Conservation (phyloP, 306 rosid genomes). For the Ceratonia siliqua region DNA sequence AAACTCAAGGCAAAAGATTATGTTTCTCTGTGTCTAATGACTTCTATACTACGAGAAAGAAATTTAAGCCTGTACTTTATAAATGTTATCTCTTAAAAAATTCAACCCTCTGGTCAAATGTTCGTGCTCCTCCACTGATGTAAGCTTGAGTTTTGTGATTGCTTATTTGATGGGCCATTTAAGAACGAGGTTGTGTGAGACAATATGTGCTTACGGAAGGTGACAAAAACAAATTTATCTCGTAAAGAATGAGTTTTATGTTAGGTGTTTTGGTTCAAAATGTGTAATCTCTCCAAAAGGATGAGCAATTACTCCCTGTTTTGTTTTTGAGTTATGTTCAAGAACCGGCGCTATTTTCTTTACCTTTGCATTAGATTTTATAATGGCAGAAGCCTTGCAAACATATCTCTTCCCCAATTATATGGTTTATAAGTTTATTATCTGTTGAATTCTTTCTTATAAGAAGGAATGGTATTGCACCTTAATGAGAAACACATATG, state of each 20-base stretch:
- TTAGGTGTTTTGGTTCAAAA: not conserved
- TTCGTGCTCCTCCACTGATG: not conserved
- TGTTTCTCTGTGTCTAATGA: not conserved
- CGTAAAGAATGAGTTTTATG: not conserved
- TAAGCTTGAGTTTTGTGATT: not conserved
- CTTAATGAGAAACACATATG: constrained; percentile 10
- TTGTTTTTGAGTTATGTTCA: not conserved
- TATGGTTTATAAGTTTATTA: constrained; percentile 12
- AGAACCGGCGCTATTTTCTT: not conserved
- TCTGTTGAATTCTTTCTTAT: not conserved
- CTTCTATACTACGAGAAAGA: not conserved
- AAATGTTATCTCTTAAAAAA: not conserved
- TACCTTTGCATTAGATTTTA: not conserved
- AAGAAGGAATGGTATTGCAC: constrained; percentile 12
- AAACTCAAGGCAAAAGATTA: not conserved
- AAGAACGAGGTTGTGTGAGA: not conserved
- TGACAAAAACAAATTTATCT: not conserved
- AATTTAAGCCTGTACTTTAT: constrained; percentile 5
- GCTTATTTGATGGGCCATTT: not conserved
- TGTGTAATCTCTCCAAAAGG: not conserved
- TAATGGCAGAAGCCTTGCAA: not conserved
- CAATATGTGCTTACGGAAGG: not conserved
- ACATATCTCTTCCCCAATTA: not conserved
- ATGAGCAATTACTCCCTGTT: not conserved
- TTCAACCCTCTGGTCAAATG: not conserved